A percentile compares a stretch with the other conserved stretches of the same genome.
Evolutionary conservation across 2,329 filamentous ascomycete species (phyloP).

Genomic region (Penicillium sp.): DNA sequence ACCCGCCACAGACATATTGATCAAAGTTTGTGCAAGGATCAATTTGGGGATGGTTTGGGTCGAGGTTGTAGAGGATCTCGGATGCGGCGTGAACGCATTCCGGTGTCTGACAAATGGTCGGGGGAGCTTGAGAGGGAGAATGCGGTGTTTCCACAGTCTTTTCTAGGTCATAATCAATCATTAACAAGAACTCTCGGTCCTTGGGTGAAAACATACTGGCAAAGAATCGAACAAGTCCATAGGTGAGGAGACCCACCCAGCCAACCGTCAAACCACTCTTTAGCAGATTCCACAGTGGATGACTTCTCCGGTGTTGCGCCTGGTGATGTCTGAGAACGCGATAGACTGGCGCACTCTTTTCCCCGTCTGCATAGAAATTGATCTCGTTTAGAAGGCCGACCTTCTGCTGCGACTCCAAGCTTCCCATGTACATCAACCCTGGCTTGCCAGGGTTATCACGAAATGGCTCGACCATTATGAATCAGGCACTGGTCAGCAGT

Average conservation of each 20-base stretch:
- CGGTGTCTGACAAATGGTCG: constrained; percentile 49
- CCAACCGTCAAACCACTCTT: constrained; percentile 6
- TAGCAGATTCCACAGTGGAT: constrained; percentile 7
- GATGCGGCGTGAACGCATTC: constrained; percentile 60
- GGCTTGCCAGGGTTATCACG: constrained; percentile 8
- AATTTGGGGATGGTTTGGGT: constrained; percentile 56
- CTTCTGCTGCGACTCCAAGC: constrained; percentile 7
- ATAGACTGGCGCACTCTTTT: constrained; percentile 6
- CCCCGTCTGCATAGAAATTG: background rate
- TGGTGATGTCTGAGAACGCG: background rate
- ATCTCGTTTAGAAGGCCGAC: constrained; percentile 3
- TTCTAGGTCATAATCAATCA: constrained; percentile 4
- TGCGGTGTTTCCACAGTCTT: constrained; percentile 6
- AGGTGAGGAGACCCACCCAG: constrained; percentile 8
- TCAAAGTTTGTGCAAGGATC: constrained; percentile 67
- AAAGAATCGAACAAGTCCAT: constrained; percentile 2
- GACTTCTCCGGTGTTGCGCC: constrained; percentile 6
- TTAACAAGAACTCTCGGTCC: background rate
- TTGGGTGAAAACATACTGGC: constrained; percentile 3
- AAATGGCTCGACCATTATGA: constrained; percentile 5
- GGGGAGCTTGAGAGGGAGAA: constrained; percentile 14
- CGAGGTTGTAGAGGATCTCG: constrained; percentile 57
- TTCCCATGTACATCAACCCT: constrained; percentile 3
- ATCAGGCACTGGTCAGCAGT: background rate
- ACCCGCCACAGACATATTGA: constrained; percentile 62